Base-by-base conservation (phyloP, 1,284 basidiomycete genomes). In the Coniferiporia sulphurascens region DNA sequence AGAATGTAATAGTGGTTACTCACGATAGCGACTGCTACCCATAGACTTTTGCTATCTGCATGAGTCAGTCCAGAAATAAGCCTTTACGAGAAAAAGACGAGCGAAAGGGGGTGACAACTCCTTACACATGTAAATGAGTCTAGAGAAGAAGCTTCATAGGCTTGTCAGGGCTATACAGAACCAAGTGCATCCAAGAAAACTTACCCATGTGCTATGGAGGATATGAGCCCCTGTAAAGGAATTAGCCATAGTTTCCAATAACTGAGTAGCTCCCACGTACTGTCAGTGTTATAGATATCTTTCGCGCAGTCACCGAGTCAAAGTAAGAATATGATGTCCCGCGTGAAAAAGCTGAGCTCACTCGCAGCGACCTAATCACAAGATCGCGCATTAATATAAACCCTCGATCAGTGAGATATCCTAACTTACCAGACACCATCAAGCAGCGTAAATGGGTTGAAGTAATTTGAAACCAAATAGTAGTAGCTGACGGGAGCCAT, bases 281-380 rank as follows among this genome's bases (percentile, higher is more conserved):
- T 27, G 56, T 58, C 38, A 58, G n/a, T 17, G 56, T 34, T 8
- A 58, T 58, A 45, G 56, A 58, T 34, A 58, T 58, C 56, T 58
- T 17, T n/a, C 17, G 49, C 35, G 15, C 15, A 35, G 41, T 52
- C 5, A 52, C 19, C 13, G 10, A 22, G 13, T 1, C 9, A n/a
- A n/a, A 36, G 17, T 51, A n/a, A 48, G 36, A 34, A 36, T 7
- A 22, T 10, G 19, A 51, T 36, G 10, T 1, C 8, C 35, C 13
- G 27, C 27, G 5, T 27, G 27, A 27, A 27, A 27, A 3, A 27
- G 27, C 5, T 27, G 5, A 27, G 34, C 32, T 22, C 19, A 58
- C 56, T 38, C 49, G 34, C 38, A 58, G 7, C 13, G 56, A 58
- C 56, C 56, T 58, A 44, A 8, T 34, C 27, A 32, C 10, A n/a